These are phyloP conservation scores for Giardia muris DNA, from an alignment of 208 protist species.

Conservation along the genomic window DNA sequence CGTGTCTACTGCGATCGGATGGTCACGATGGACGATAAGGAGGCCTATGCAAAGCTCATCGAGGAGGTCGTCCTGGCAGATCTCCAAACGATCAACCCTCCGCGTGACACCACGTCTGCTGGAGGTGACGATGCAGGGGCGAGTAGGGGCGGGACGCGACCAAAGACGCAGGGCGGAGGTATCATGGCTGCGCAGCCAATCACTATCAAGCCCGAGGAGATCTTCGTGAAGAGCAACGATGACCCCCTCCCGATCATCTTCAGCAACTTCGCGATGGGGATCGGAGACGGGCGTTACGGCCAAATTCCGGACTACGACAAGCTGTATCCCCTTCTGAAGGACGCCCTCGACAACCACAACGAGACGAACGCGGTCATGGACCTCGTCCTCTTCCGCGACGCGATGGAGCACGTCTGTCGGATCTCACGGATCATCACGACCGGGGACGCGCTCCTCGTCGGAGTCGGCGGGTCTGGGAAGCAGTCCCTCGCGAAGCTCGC, in stretches of 20 bases:
- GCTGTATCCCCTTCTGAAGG: constrained; percentile 50
- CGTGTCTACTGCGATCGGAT: constrained; percentile 81
- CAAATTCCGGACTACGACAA: constrained; percentile 49
- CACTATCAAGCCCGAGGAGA: background rate
- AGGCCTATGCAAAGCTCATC: constrained; percentile 57
- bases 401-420: constrained; percentile 82
- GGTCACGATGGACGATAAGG: constrained; percentile 43
- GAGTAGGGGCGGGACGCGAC: background rate
- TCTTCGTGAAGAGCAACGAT: background rate
- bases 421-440: constrained; percentile 81
- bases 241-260: constrained; percentile 38
- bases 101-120: background rate
- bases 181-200: background rate
- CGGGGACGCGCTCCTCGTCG: constrained; percentile 83
- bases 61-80: constrained; percentile 48
- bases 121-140: background rate
- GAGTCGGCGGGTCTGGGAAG: constrained; percentile 82
- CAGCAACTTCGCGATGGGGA: constrained; percentile 45
- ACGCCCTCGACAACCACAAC: constrained; percentile 68
- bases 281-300: constrained; percentile 44
- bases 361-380: constrained; percentile 75
- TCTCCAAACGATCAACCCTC: background rate
- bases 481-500: constrained; percentile 79
- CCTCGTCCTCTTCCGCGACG: constrained; percentile 83
- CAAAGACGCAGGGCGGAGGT: constrained; percentile 2